Evolutionary conservation across 257 asterid species (phyloP), one percentile per base, ranked within the genome.

Genomic region (Solanum habrochaites): DNA sequence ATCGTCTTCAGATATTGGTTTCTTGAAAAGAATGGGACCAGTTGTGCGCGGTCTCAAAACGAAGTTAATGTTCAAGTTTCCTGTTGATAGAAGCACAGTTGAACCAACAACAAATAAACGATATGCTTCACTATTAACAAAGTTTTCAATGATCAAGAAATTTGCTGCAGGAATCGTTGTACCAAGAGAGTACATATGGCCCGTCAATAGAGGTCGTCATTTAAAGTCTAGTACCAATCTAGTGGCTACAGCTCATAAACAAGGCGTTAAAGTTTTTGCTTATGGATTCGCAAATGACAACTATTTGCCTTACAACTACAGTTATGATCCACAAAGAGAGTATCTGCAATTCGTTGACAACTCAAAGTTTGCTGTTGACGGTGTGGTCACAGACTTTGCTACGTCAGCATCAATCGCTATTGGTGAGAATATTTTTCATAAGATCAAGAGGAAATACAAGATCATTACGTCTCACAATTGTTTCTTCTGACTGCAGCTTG

Each of bases 1-100:
- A 87, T 97, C 99, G 35, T 97, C 99, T 25, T 94, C 99, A 5
- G 99, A 97, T 94, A 91, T 97, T 40, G 99, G 93, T 74, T 96
- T 97, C 95, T 90, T 97, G 95, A 96, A 93, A 88, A 37, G 90
- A 27, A 77, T 97, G 4, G 90, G 89, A 49, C 86, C 92, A 20
- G 90, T 90, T 89, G 60, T 94, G 87, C 91, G 89, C 6, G 84
- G 32, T 20, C 86, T 89, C 31, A 88, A 85, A 39, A 92, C 95
- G 9, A 97, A 94, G 91, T 91, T 95, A 64, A 71, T 96, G 43
- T 88, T 96, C 91, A 88, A 56, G 86, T 88, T 96, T 87, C 91
- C 92, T 31, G 20, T 4, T 8, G 92, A 70, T 71, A 31, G 40
- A 60, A 88, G 87, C 49, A 88, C 45, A 6, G 56, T 93, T 2